These are phyloP conservation scores for Plasmodium adleri DNA, from an alignment of 169 alveolate genomes.

Conservation along the genomic window DNA sequence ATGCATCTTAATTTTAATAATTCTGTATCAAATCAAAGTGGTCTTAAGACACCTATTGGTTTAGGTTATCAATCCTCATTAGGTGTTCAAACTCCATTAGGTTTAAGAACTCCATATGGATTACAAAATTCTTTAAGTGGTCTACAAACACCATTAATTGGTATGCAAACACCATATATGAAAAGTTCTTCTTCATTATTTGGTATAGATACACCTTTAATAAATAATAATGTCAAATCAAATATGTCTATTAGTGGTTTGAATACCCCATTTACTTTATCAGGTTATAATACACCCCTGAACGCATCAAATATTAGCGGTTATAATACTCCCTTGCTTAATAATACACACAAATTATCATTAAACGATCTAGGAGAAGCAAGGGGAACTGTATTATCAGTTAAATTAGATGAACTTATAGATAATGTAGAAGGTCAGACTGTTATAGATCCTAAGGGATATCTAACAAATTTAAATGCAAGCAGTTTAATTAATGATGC, in stretches of 20 bases:
- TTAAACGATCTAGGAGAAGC: conserved; percentile 94
- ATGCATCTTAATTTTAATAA: conserved; percentile 79
- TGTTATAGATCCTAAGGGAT: conserved; percentile 97
- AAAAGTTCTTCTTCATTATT: conserved; percentile 1
- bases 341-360: conserved; percentile 44
- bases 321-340: conserved; percentile 79
- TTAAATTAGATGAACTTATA: conserved; percentile 94
- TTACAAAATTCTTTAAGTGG: conserved; percentile 84
- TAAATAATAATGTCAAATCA: conserved; percentile 1
- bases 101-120: conserved; percentile 91
- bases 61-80: conserved; percentile 83
- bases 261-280: conserved; percentile 35
- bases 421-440: conserved; percentile 95
- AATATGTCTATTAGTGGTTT: conserved; percentile 19
- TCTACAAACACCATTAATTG: conserved; percentile 90
- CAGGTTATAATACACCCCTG: conserved; percentile 75
- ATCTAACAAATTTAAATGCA: conserved; percentile 94
- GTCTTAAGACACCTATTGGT: conserved; percentile 83
- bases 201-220: conserved; percentile 60
- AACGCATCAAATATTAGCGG: conserved; percentile 83
- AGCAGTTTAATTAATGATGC: conserved; percentile 83
- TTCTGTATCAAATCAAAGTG: conserved; percentile 77
- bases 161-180: conserved; percentile 84
- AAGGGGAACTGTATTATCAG: conserved; percentile 93
- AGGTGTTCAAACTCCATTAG: conserved; percentile 87